A percentile compares a stretch with the other conserved stretches of the same genome.
phyloP scores from a whole-genome alignment of 2,329 filamentous ascomycete genomes.

The Macrophomina pseudophaseolina region DNA sequence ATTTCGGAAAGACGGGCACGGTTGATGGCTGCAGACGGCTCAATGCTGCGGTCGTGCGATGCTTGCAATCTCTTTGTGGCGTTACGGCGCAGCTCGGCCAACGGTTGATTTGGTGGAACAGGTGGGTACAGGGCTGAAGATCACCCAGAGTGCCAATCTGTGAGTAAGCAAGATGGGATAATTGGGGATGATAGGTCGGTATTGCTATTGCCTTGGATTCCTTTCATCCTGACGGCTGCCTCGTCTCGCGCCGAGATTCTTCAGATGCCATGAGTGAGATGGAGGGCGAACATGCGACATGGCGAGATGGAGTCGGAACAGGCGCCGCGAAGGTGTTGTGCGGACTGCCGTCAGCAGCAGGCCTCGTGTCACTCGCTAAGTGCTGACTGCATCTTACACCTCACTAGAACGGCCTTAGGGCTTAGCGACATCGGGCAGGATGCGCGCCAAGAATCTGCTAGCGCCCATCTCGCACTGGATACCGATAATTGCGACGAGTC shows the following conservation, averaged over 20 bases:
- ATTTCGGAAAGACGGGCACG: constrained; percentile 10
- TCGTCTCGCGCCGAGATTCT: not conserved
- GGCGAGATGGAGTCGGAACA: constrained; percentile 2
- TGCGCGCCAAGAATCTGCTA: constrained; percentile 16
- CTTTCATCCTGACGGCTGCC: not conserved
- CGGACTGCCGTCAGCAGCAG: constrained; percentile 25
- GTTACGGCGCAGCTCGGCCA: not conserved
- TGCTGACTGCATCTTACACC: constrained; percentile 27
- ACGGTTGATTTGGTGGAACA: not conserved
- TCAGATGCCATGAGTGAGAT: not conserved
- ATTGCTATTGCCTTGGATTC: constrained; percentile 12
- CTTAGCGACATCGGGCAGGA: constrained; percentile 24
- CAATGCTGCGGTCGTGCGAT: not conserved
- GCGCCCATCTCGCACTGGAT: constrained; percentile 15
- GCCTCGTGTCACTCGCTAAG: constrained; percentile 28
- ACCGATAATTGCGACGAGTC: constrained; percentile 26
- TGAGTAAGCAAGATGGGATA: constrained; percentile 9
- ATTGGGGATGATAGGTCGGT: constrained; percentile 9
- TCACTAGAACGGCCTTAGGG: constrained; percentile 24
- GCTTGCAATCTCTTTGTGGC: constrained; percentile 8
- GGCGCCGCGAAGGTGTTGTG: constrained; percentile 16
- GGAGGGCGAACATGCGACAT: not conserved
- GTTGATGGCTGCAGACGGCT: constrained; percentile 11
- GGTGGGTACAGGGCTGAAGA: constrained; percentile 19
- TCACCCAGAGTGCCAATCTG: not conserved